Conservation (phyloP, 805 yeast genomes). For the Ogataea saltuana region DNA sequence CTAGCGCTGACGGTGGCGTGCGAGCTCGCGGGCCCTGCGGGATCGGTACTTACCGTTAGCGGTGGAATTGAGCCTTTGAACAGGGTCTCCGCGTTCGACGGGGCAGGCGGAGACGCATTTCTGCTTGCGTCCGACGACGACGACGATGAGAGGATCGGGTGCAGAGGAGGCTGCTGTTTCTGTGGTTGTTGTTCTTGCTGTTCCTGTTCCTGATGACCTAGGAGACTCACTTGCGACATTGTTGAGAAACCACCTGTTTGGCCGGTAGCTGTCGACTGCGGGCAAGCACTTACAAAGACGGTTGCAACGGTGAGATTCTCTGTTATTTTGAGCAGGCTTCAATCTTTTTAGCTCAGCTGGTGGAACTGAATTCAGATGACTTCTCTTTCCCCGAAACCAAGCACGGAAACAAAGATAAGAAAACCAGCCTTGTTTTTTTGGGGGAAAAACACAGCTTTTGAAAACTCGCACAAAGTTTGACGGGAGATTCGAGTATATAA, state of each 20-base stretch:
- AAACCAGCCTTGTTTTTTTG: not conserved
- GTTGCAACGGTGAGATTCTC: not conserved
- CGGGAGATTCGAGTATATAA: too few relatives aligned
- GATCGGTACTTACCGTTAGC: conserved; percentile 7
- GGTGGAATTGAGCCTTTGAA: conserved; percentile 4
- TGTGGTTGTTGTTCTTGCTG: too few relatives aligned
- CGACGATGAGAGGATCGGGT: conserved; percentile 26
- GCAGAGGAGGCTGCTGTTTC: conserved; percentile 21
- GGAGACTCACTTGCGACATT: conserved; percentile 8
- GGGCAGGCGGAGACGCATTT: conserved; percentile 16
- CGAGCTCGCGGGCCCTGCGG: conserved; percentile 1
- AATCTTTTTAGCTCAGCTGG: not conserved
- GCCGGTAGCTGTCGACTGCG: too few relatives aligned
- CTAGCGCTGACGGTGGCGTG: conserved; percentile 6
- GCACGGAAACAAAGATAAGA: conserved; percentile 2
- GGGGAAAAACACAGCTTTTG: not conserved
- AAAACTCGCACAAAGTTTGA: too few relatives aligned
- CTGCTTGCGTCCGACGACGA: conserved; percentile 23
- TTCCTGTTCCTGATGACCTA: too few relatives aligned
- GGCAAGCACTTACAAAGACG: too few relatives aligned
- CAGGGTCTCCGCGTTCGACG: not conserved
- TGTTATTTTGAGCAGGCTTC: not conserved
- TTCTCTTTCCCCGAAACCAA: not conserved
- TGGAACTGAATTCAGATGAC: too few relatives aligned
- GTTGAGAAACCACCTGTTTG: not conserved